A percentile compares a stretch with the other conserved stretches of the same genome.
Conservation (phyloP, 257 asterid species). For the Solanum gracilifrons region DNA sequence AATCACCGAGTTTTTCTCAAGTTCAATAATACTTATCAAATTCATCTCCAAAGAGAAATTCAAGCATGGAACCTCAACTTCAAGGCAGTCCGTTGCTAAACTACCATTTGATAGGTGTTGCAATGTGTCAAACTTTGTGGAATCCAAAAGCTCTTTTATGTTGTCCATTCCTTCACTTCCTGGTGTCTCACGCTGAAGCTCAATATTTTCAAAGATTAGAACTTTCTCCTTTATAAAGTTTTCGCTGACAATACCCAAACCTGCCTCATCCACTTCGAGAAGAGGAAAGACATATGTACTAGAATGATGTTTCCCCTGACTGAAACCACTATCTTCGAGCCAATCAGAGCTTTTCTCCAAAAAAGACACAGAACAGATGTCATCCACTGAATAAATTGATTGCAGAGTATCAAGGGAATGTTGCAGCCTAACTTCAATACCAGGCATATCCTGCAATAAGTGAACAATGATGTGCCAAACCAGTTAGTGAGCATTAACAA, state of each 20-base stretch:
- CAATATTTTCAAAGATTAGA: conserved; percentile 34
- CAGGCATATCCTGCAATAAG: conserved; percentile 47
- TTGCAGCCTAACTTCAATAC: conserved; percentile 30
- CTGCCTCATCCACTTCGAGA: conserved; percentile 54
- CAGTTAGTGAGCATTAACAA: background rate
- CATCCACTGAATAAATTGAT: conserved; percentile 51
- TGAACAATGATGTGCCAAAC: background rate
- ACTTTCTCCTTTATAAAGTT: conserved; percentile 24
- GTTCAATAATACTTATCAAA: conserved; percentile 30
- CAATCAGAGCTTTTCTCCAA: conserved; percentile 31
- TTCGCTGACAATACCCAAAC: conserved; percentile 28
- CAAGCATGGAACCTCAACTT: conserved; percentile 18
- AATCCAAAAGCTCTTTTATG: conserved; percentile 39
- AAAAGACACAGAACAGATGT: conserved; percentile 26
- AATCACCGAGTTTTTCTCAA: conserved; percentile 21
- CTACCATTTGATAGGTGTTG: conserved; percentile 30
- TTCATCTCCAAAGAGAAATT: conserved; percentile 22
- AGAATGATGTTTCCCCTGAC: conserved; percentile 23
- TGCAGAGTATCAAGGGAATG: conserved; percentile 39
- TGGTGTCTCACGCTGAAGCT: conserved; percentile 27
- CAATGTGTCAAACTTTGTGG: conserved; percentile 41
- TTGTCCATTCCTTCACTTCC: conserved; percentile 28
- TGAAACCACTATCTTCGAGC: conserved; percentile 39
- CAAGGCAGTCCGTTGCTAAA: conserved; percentile 18
- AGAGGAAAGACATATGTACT: conserved; percentile 34